phyloP scores from a whole-genome alignment of 352 stramenopile genomes.

The Ophiocytium majus region DNA sequence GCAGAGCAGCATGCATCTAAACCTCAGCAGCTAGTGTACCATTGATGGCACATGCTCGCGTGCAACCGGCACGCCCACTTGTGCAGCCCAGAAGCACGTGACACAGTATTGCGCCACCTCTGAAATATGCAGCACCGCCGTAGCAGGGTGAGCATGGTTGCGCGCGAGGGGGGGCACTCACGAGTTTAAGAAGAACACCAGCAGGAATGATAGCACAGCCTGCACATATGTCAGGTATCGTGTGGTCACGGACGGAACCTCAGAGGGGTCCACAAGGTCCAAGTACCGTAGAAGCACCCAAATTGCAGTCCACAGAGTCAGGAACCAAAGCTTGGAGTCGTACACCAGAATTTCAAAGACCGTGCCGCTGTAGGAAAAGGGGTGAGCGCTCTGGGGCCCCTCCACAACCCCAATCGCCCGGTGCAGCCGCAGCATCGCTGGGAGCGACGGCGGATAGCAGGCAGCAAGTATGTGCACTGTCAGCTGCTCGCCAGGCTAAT shows the following conservation, averaged over 20 bases:
- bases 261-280: not conserved
- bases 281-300: not conserved
- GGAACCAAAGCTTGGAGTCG: slow-evolving; percentile 5
- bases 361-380: not conserved
- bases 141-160: too few species aligned
- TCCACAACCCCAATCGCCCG: not conserved
- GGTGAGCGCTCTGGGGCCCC: not conserved
- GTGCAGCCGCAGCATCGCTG: too few species aligned
- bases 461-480: too few species aligned
- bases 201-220: slow-evolving; percentile 2
- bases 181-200: slow-evolving; percentile 20
- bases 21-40: not conserved
- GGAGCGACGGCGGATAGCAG: too few species aligned
- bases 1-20: too few species aligned
- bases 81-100: not conserved
- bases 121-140: too few species aligned
- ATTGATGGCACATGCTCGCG: not conserved
- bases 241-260: not conserved
- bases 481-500: too few species aligned
- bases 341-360: not conserved
- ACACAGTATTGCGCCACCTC: not conserved
- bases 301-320: not conserved
- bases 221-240: slow-evolving; percentile 1
- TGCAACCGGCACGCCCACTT: not conserved
- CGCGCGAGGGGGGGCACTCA: not conserved